Evolutionary conservation across 2,329 filamentous ascomycete species (phyloP), one percentile per base, ranked within the genome.

Genomic region (Apiospora kogelbergensis): DNA sequence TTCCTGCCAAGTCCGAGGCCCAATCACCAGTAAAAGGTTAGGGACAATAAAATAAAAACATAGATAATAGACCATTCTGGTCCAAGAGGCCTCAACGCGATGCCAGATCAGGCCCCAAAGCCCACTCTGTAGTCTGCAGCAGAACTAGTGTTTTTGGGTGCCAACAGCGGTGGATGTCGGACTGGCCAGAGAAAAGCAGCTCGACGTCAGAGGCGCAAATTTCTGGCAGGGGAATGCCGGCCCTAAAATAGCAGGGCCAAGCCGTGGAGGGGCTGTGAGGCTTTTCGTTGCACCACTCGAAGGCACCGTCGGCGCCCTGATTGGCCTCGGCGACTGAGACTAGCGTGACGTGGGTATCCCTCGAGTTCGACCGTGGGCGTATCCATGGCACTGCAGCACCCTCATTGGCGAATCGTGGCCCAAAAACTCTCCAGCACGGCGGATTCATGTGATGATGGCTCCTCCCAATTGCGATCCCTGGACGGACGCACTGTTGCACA

Each of bases 221-320:
- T 60, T 37, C 53, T 60, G 53, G 53, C 53, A 60, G 53, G 53
- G 53, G 53, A 60, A 60, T 60, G 30, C 53, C 53, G 53, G 53
- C 53, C 53, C 53, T 60, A 60, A 60, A 37, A 60, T 37, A 60
- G 48, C 26, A 57, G 48, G 48, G 40, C 42, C 42, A 45, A 45
- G 53, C 30, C 20, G 53, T 60, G 53, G 53, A 60, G 53, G 53
- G 53, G 53, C 53, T 60, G 26, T 60, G 53, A 60, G 30, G 53
- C 53, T 60, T 60, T 60, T 60, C 53, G 53, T 30, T 5, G 53
- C 30, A 60, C 17, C 53, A 60, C 17, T 30, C n/a, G 7, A 60
- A 60, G 53, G 53, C 53, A 37, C 30, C 53, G 20, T 20, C 9
- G 17, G 7, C 7, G 33, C 53, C 53, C 7, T 60, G 53, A 37